These are phyloP conservation scores for Porodaedalea pini DNA, from an alignment of 1,284 basidiomycete genomes.

Conservation along the genomic window DNA sequence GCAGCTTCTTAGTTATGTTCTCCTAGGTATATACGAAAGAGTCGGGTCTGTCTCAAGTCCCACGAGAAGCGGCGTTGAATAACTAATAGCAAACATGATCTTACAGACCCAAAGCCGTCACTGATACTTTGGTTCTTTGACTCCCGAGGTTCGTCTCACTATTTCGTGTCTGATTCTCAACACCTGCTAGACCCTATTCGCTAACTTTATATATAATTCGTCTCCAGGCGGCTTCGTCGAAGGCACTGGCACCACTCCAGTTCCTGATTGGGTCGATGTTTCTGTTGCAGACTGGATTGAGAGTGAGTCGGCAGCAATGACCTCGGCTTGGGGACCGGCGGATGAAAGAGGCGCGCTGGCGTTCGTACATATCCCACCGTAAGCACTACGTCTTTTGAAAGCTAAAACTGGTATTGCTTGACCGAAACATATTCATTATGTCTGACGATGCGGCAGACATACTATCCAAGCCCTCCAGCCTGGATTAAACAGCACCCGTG, in stretches of 20 bases:
- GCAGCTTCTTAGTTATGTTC: background rate
- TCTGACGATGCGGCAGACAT: conserved; percentile 41
- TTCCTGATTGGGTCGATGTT: conserved; percentile 66
- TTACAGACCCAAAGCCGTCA: conserved; percentile 43
- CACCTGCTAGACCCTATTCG: background rate
- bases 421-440: conserved; percentile 3
- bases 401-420: background rate
- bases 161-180: background rate
- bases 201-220: no score
- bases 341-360: conserved; percentile 51
- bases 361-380: conserved; percentile 72
- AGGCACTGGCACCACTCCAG: conserved; percentile 38
- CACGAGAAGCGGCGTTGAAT: background rate
- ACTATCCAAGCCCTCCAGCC: conserved; percentile 49
- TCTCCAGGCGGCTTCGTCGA: conserved; percentile 46
- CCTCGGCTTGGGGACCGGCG: conserved; percentile 53
- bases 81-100: background rate
- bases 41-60: conserved; percentile 28
- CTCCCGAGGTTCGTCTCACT: conserved; percentile 59
- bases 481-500: conserved; percentile 42
- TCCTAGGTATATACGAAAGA: conserved; percentile 33
- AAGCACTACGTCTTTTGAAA: conserved; percentile 18
- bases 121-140: conserved; percentile 72
- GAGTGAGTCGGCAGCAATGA: conserved; percentile 48
- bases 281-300: conserved; percentile 59